Evolutionary conservation across 129 eudicot species (phyloP), one percentile per base, ranked within the genome.

Genomic region (Rutidosis leptorrhynchoides): DNA sequence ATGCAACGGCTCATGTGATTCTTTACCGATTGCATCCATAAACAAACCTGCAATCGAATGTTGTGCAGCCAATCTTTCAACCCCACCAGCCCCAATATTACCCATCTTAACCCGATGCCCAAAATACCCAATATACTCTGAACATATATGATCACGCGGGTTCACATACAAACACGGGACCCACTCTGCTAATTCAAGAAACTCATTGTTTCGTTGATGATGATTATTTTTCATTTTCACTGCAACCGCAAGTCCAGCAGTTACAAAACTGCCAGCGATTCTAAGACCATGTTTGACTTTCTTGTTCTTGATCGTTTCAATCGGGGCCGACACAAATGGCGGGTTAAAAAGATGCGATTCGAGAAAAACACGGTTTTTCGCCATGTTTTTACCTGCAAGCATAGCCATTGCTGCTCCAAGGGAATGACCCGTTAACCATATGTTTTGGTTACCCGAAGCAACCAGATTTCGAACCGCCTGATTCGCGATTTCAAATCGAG

Each of bases 381-480:
- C 99, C 95, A 89, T 86, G 55, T 56, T 78, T 69, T 94, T 94
- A 6, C 99, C 99, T 1, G 83, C 83, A 25, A 89, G 95, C 82
- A 94, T 64, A 25, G 95, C 97, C 84, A 94, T 82, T 68, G 99
- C 92, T 33, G 99, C 71, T 29, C 99, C 99, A 0, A 94, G 85
- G 24, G 99, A 94, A 64, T 94, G 99, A 17, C 97, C 99, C 5
- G 93, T 65, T 71, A 94, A 59, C 95, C 94, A 94, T 14, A 94
- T 65, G 51, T 69, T 75, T 21, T 68, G 67, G 32, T 73, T 68
- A 60, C 95, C 90, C 8, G 86, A 64, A 21, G 94, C 97, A 64
- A 84, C 88, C 57, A 81, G 35, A 79, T 84, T 80, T 35, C 95
- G 68, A 1, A 84, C 93, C 49, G 95, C 90, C 76, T 83, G 93